Conservation (phyloP, 345 rosid species). For the Pugionium dolabratum region DNA sequence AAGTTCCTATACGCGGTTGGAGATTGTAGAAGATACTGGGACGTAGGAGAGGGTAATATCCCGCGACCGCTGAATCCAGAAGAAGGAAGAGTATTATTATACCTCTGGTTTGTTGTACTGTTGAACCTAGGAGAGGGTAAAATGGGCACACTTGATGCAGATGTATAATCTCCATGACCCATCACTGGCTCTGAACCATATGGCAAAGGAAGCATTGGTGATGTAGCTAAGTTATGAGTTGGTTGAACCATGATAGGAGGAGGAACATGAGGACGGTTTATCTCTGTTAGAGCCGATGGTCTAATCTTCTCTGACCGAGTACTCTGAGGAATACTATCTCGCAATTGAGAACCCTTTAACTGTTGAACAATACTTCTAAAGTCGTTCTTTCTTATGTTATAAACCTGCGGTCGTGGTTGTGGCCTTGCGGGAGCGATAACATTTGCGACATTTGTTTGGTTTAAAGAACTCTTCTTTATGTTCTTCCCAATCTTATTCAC, state of each 20-base stretch:
- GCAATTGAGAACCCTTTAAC: slow-evolving; percentile 65
- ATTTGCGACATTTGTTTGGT: slow-evolving; percentile 57
- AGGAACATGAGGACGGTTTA: slow-evolving; percentile 50
- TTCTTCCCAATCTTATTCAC: slow-evolving; percentile 75
- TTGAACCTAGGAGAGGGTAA: slow-evolving; percentile 47
- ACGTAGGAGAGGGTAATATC: slow-evolving; percentile 65
- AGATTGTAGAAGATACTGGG: slow-evolving; percentile 63
- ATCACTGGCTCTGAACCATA: slow-evolving; percentile 35
- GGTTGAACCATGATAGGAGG: slow-evolving; percentile 29
- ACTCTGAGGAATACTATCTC: slow-evolving; percentile 61
- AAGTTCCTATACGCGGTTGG: slow-evolving; percentile 52
- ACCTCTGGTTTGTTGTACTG: slow-evolving; percentile 42
- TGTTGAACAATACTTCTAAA: slow-evolving; percentile 75
- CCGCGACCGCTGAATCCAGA: slow-evolving; percentile 55
- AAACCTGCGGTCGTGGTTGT: slow-evolving; percentile 77
- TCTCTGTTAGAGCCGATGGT: slow-evolving; percentile 57
- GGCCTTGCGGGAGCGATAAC: slow-evolving; percentile 58
- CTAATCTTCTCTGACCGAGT: slow-evolving; percentile 66
- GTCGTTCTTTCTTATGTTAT: slow-evolving; percentile 75
- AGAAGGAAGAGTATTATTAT: slow-evolving; percentile 42
- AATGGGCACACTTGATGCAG: slow-evolving; percentile 6
- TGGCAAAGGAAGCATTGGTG: slow-evolving; percentile 27
- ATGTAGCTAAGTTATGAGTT: slow-evolving; percentile 23
- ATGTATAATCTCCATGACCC: slow-evolving; percentile 34
- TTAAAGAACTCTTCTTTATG: slow-evolving; percentile 69